Percentiles rank a stretch among this genome's conserved stretches.
Evolutionary conservation across 352 stramenopile genomes (phyloP).

Genomic region (Pythium volutum): DNA sequence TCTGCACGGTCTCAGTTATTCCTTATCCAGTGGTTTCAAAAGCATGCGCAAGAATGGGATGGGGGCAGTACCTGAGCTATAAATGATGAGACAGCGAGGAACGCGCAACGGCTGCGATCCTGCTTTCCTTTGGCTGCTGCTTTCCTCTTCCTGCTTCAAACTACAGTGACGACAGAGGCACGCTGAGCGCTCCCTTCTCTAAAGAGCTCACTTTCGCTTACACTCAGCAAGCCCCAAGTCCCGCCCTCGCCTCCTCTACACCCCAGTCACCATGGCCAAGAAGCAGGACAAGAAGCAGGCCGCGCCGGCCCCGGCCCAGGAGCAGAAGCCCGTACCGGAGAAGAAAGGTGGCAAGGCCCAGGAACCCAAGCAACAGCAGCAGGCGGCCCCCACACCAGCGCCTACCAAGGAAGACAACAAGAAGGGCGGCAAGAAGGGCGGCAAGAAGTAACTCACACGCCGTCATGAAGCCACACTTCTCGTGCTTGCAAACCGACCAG

Average conservation of each 20-base stretch:
- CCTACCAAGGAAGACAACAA: slow-evolving; percentile 25
- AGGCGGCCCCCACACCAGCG: slow-evolving; percentile 4
- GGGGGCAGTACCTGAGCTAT: too few species aligned
- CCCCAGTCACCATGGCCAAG: slow-evolving; percentile 14
- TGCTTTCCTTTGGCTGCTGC: neutral
- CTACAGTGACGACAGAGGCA: too few species aligned
- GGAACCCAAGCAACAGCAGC: slow-evolving; percentile 11
- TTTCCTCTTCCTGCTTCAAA: neutral
- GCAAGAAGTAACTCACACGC: slow-evolving; percentile 33
- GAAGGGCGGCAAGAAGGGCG: slow-evolving; percentile 43
- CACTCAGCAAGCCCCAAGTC: slow-evolving; percentile 7
- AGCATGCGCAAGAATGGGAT: too few species aligned
- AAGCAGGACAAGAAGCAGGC: slow-evolving; percentile 16
- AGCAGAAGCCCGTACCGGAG: slow-evolving; percentile 13
- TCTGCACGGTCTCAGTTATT: neutral
- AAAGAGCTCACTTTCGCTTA: slow-evolving; percentile 7
- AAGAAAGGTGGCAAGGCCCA: slow-evolving; percentile 16
- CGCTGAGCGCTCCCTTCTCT: neutral
- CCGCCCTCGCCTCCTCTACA: neutral
- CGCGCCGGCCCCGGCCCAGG: slow-evolving; percentile 1
- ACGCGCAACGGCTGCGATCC: neutral
- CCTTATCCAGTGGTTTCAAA: neutral
- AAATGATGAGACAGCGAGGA: too few species aligned
- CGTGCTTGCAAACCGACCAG: too few species aligned
- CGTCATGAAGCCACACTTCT: too few species aligned